Conservation (phyloP, 306 rosid species). For the Rubus idaeus region DNA sequence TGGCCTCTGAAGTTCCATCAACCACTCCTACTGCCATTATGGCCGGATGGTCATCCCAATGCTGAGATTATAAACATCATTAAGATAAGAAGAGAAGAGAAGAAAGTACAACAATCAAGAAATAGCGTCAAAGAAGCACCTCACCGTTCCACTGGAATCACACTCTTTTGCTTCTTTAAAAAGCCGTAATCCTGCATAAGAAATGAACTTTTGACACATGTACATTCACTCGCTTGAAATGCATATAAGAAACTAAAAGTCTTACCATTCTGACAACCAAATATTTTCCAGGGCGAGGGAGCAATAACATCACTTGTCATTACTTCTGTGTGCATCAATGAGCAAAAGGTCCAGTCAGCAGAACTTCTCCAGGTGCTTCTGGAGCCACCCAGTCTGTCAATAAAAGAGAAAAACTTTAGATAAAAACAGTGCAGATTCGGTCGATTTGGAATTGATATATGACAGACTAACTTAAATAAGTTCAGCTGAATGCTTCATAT, state of each 20-base stretch:
- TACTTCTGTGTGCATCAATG: slow-evolving; percentile 52
- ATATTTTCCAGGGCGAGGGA: slow-evolving; percentile 91
- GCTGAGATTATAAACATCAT: slow-evolving; percentile 39
- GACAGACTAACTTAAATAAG: neutral
- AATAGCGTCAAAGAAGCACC: slow-evolving; percentile 24
- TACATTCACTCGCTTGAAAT: slow-evolving; percentile 21
- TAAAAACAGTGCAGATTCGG: neutral
- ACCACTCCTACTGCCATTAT: slow-evolving; percentile 90
- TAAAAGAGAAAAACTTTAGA: slow-evolving; percentile 8
- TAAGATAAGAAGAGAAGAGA: slow-evolving; percentile 5
- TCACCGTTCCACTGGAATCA: slow-evolving; percentile 65
- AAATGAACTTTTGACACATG: slow-evolving; percentile 15
- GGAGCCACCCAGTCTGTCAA: slow-evolving; percentile 57
- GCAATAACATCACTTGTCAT: slow-evolving; percentile 78
- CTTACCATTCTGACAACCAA: slow-evolving; percentile 91
- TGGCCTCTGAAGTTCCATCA: slow-evolving; percentile 82
- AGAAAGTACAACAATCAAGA: slow-evolving; percentile 21
- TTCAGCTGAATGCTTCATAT: neutral
- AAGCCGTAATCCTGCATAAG: slow-evolving; percentile 70
- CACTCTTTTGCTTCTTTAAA: slow-evolving; percentile 77
- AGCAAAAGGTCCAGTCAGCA: slow-evolving; percentile 41
- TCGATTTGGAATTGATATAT: neutral
- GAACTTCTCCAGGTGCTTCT: slow-evolving; percentile 47
- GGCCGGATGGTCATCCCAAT: slow-evolving; percentile 84
- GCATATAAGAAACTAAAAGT: slow-evolving; percentile 18